Evolutionary conservation across 805 yeast genomes (phyloP).

Genomic region (Metschnikowia peoriensis): DNA sequence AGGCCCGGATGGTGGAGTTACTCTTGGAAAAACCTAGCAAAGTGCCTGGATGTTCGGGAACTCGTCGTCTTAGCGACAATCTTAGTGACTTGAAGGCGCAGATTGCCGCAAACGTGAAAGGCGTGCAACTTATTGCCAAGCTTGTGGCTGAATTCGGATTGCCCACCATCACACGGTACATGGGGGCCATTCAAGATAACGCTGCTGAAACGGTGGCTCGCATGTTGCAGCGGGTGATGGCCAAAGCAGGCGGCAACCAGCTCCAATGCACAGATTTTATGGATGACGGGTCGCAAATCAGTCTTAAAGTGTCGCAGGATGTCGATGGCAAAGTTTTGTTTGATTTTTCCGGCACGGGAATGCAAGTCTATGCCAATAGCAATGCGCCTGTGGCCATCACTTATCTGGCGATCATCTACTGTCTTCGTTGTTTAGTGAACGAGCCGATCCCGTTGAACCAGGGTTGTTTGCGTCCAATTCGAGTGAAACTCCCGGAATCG

Average conservation of each 20-base stretch:
- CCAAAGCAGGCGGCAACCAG: slow-evolving; percentile 9
- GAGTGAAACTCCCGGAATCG: slow-evolving; percentile 45
- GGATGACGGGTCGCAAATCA: slow-evolving; percentile 79
- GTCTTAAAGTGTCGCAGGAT: slow-evolving; percentile 49
- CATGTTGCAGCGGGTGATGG: slow-evolving; percentile 19
- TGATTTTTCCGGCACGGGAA: slow-evolving; percentile 84
- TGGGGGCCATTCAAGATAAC: slow-evolving; percentile 22
- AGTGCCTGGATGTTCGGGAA: slow-evolving; percentile 85
- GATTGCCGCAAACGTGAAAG: slow-evolving; percentile 26
- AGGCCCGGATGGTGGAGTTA: slow-evolving; percentile 58
- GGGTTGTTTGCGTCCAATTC: slow-evolving; percentile 83
- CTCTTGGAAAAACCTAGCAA: slow-evolving; percentile 74
- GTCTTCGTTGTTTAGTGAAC: slow-evolving; percentile 78
- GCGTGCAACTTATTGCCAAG: slow-evolving; percentile 16
- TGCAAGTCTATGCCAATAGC: slow-evolving; percentile 84
- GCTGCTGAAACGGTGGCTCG: slow-evolving; percentile 17
- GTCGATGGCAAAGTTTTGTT: slow-evolving; percentile 61
- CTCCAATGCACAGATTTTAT: slow-evolving; percentile 47
- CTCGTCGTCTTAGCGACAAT: slow-evolving; percentile 80
- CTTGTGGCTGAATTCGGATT: slow-evolving; percentile 18
- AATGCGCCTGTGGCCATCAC: slow-evolving; percentile 94
- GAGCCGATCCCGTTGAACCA: slow-evolving; percentile 91
- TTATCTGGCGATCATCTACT: slow-evolving; percentile 83
- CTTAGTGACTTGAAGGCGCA: slow-evolving; percentile 56
- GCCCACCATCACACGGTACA: slow-evolving; percentile 17